Conservation (phyloP, 225 moss, liverwort and hornwort species). For the Takakia lepidozioides region DNA sequence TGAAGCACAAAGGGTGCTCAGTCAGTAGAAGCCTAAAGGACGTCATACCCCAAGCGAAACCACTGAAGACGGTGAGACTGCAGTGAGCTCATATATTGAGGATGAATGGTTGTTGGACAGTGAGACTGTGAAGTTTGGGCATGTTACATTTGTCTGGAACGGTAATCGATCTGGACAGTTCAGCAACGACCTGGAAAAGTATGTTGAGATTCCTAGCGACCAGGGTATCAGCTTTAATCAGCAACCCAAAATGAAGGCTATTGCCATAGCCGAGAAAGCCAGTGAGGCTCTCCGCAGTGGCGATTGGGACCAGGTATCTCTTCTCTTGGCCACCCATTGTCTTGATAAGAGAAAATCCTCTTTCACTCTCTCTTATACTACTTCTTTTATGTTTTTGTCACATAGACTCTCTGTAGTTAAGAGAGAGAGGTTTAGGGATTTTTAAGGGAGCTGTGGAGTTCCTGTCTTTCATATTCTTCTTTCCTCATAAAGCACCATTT, state of each 20-base stretch:
- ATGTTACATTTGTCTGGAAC: slow-evolving; percentile 98
- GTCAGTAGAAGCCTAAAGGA: too few relatives aligned
- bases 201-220: slow-evolving; percentile 94
- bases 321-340: too few relatives aligned
- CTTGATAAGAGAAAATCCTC: too few relatives aligned
- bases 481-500: too few relatives aligned
- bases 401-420: not conserved
- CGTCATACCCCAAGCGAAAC: too few relatives aligned
- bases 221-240: slow-evolving; percentile 84
- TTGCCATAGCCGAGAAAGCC: slow-evolving; percentile 66
- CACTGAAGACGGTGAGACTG: too few relatives aligned
- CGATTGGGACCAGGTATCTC: slow-evolving; percentile 82
- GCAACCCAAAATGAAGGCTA: slow-evolving; percentile 91
- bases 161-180: slow-evolving; percentile 97
- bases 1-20: too few relatives aligned
- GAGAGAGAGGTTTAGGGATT: too few relatives aligned
- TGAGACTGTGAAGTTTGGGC: slow-evolving; percentile 99
- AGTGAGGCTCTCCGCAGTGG: slow-evolving; percentile 91
- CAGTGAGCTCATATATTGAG: too few relatives aligned
- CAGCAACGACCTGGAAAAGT: slow-evolving; percentile 80
- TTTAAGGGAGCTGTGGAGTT: too few relatives aligned
- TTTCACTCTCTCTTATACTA: not conserved
- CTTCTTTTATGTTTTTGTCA: not conserved
- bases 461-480: too few relatives aligned
- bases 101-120: too few relatives aligned